phyloP scores from a whole-genome alignment of 2,329 filamentous ascomycete species.

The Curvularia lunata region DNA sequence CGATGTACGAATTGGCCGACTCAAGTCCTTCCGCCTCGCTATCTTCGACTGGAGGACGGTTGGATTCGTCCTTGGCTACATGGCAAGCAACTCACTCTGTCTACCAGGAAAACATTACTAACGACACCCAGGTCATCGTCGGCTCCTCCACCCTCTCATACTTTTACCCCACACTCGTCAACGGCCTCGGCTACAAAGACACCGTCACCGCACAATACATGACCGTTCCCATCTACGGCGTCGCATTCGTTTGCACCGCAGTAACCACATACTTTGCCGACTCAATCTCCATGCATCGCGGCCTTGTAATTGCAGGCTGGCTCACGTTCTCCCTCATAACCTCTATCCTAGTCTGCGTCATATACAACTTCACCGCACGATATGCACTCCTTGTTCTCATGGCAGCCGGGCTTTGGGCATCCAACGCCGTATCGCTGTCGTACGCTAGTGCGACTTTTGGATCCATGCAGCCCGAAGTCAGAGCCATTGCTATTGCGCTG shows the following conservation, averaged over 20 bases:
- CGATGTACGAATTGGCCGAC: conserved; percentile 44
- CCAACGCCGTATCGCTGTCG: conserved; percentile 59
- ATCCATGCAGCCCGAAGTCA: conserved; percentile 56
- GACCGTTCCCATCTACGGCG: conserved; percentile 61
- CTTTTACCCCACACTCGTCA: conserved; percentile 61
- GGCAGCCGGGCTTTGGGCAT: conserved; percentile 62
- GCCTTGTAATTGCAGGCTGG: conserved; percentile 58
- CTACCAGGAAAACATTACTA: conserved; percentile 21
- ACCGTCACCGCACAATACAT: conserved; percentile 58
- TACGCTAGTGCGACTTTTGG: conserved; percentile 62
- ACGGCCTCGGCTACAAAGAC: conserved; percentile 58
- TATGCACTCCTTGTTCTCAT: conserved; percentile 64
- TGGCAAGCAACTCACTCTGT: conserved; percentile 44
- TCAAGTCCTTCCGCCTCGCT: conserved; percentile 50
- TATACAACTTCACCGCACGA: conserved; percentile 60
- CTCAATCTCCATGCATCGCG: conserved; percentile 54
- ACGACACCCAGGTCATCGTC: conserved; percentile 46
- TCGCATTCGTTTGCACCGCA: conserved; percentile 58
- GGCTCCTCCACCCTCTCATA: conserved; percentile 61
- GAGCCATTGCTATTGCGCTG: conserved; percentile 60
- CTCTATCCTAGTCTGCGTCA: conserved; percentile 48
- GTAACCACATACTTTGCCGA: conserved; percentile 58
- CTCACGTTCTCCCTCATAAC: conserved; percentile 52
- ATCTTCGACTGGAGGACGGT: conserved; percentile 57
- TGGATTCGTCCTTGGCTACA: conserved; percentile 58